These are phyloP conservation scores for Tuber brumale DNA, from an alignment of 495 filamentous ascomycete genomes.

Conservation along the genomic window DNA sequence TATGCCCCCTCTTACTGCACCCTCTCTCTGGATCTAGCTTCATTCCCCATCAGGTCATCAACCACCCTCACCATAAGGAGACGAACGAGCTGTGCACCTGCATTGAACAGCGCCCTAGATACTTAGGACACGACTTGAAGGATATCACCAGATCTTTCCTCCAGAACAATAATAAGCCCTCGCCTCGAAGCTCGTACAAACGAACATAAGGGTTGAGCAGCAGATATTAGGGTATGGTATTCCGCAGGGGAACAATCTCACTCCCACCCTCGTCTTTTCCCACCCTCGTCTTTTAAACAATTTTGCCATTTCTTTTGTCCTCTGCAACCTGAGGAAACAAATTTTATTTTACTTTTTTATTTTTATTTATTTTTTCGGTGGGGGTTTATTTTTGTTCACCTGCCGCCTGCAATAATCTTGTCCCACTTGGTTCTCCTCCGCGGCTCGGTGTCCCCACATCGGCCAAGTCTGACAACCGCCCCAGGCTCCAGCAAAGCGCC, in stretches of 20 bases:
- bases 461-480: constrained; percentile 31
- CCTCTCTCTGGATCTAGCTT: constrained; percentile 15
- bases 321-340: not conserved
- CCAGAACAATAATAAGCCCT: not conserved
- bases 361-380: not conserved
- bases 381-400: constrained; percentile 28
- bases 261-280: not conserved
- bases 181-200: not conserved
- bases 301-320: not conserved
- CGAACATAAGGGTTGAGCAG: not conserved
- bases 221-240: not conserved
- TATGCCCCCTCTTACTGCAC: constrained; percentile 25
- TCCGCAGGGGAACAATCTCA: not conserved
- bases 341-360: not conserved
- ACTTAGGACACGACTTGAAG: not conserved
- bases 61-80: not conserved
- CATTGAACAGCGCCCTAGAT: not conserved
- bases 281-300: not conserved
- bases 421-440: constrained; percentile 34
- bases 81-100: not conserved
- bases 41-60: not conserved
- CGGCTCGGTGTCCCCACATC: constrained; percentile 37
- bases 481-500: constrained; percentile 23
- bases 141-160: not conserved
- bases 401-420: constrained; percentile 28